Evolutionary conservation across 805 yeast species (phyloP), one percentile per base, ranked within the genome.

Genomic region (Wickerhamomyces tratensis): DNA sequence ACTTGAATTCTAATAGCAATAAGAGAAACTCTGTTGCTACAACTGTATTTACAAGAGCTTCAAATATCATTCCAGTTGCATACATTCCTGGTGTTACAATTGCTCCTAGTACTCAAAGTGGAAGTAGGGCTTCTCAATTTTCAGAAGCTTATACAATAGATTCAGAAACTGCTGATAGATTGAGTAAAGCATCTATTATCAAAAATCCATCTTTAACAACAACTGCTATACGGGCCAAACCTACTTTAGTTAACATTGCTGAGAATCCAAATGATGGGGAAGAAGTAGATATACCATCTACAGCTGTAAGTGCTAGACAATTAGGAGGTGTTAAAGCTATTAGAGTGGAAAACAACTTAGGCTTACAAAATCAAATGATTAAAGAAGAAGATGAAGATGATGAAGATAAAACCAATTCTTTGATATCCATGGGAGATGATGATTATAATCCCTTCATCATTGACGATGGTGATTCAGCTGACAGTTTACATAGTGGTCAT

Each of bases 61-160:
- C 95, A 12, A 88, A 89, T 60, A 79, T 89, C 49, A 73, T 89
- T 46, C 96, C 96, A 15, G 82, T 91, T 44, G 95, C 95, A 3
- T 89, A 88, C 57, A 86, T 89, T 46, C 98, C 97, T 0, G 97
- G 97, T 34, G 96, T 88, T 38, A 85, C 88, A 5, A 76, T 78
- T 25, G 67, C 82, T 26, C 71, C 47, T 35, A 38, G 37, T 15
- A 14, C 31, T 15, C 35, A 39, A 10, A 42, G 36, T 43, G 14
- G 51, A 46, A 41, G 51, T 45, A 57, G 40, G 52, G 60, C 39
- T 50, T 69, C 43, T 51, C 68, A 51, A 50, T 45, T 47, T 1
- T 49, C 50, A 10, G 47, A 44, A 8, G 37, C 45, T 1, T 44
- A 42, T 12, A 48, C 56, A 2, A 38, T 49, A 15, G 48, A 49